phyloP scores from a whole-genome alignment of 352 stramenopile genomes.

The Phytopythium mirpurense region DNA sequence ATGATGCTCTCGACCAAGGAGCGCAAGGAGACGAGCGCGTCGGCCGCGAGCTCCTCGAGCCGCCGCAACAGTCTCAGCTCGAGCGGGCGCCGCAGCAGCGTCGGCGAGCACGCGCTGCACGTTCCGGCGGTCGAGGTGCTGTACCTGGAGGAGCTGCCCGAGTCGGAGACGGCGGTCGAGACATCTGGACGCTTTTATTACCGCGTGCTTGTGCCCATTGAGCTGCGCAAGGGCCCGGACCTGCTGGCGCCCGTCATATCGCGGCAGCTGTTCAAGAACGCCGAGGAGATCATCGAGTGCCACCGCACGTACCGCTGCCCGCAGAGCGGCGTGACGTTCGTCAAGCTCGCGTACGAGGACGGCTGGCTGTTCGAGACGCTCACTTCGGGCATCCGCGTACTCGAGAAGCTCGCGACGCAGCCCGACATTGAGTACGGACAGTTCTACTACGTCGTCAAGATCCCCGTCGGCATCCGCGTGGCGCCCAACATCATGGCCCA shows the following conservation, averaged over 20 bases:
- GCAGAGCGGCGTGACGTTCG: constrained; percentile 68
- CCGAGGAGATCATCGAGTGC: constrained; percentile 80
- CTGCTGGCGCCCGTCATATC: constrained; percentile 68
- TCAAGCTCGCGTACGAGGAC: constrained; percentile 79
- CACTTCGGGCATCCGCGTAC: constrained; percentile 73
- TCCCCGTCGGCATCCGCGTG: constrained; percentile 77
- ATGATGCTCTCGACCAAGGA: constrained; percentile 63
- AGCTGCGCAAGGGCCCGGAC: constrained; percentile 63
- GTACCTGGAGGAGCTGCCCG: constrained; percentile 35
- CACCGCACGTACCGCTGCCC: constrained; percentile 61
- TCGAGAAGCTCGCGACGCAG: constrained; percentile 58
- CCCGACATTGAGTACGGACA: constrained; percentile 65
- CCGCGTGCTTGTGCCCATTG: constrained; percentile 71
- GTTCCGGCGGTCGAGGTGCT: constrained; percentile 10
- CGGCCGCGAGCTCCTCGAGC: neutral
- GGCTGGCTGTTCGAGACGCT: constrained; percentile 80
- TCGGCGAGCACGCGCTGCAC: constrained; percentile 5
- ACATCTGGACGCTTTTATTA: constrained; percentile 58
- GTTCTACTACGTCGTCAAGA: constrained; percentile 83
- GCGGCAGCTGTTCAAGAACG: constrained; percentile 66
- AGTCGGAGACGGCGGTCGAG: constrained; percentile 28
- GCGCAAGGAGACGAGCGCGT: constrained; percentile 12
- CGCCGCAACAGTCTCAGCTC: constrained; percentile 9
- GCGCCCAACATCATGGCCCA: constrained; percentile 82
- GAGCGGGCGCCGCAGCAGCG: constrained; percentile 1